Base-by-base conservation (phyloP, 495 filamentous ascomycete species). In the Xylaria palmicola region DNA sequence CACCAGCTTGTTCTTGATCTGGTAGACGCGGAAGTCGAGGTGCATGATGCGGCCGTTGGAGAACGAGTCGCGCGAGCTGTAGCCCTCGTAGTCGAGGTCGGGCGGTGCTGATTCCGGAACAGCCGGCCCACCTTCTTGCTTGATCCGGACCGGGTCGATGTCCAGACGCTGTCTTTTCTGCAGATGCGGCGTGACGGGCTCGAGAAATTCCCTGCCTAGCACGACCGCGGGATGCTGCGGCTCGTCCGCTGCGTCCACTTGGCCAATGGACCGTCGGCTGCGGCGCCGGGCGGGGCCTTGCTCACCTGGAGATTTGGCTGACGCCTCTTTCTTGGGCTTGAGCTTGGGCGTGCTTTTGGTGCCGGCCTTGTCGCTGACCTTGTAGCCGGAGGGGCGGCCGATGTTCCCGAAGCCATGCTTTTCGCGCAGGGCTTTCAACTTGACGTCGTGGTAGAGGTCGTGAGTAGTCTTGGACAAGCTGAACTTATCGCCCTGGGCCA, bases 391-490 rank as follows among this genome's bases (percentile, higher is more conserved):
- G 7, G 79, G 79, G 4, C 79, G 67, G 2, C 79, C 79, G 17
- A 82, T 80, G 48, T 78, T 78, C 8, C 74, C 72, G 44, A 76
- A 77, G 0, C 79, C 79, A 54, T 72, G 72, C 69, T 75, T 77
- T 13, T 63, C 56, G 19, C 79, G 72, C n/a, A 80, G 55, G 5
- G 63, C 51, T 26, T 69, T 69, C 20, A 81, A 44, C 64, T 76
- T 78, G 20, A 64, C 53, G 52, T 82, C 79, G 62, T 79, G 74
- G 32, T 82, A 82, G 19, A 80, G 62, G 41, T 72, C 68, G 39
- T 75, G 72, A 2, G 74, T 65, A 4, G 66, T 74, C 60, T 65
- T 72, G 20, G 71, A 71, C 1, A 81, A 58, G 60, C 71, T 76
- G 52, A 82, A 82, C 22, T 72, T 72, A 17, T 74, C 71, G 5